phyloP scores from a whole-genome alignment of 2,329 filamentous ascomycete species.

The Pestalotiopsis fici region DNA sequence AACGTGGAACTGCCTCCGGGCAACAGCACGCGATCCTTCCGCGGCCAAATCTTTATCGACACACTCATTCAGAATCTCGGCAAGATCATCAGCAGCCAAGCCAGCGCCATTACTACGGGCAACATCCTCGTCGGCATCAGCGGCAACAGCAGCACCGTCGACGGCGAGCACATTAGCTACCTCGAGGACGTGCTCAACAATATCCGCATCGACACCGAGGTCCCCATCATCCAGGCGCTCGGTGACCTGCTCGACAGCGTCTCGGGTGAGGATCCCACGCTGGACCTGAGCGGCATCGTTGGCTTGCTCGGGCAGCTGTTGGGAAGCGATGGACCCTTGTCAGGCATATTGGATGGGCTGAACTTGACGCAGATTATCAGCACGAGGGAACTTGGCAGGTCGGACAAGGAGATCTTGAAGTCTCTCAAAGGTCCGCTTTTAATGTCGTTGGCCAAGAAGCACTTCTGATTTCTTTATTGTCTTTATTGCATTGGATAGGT shows the following conservation, averaged over 20 bases:
- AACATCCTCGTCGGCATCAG: slow-evolving; percentile 23
- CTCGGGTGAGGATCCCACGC: slow-evolving; percentile 3
- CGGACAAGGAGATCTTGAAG: not conserved
- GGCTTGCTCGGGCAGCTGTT: not conserved
- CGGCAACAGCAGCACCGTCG: slow-evolving; percentile 25
- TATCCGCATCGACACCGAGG: slow-evolving; percentile 16
- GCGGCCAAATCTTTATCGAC: slow-evolving; percentile 22
- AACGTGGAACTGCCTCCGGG: slow-evolving; percentile 27
- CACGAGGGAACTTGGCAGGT: not conserved
- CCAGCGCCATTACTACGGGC: slow-evolving; percentile 20
- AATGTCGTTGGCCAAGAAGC: not conserved
- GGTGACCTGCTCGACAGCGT: slow-evolving; percentile 14
- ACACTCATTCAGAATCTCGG: slow-evolving; percentile 21
- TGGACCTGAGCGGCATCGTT: slow-evolving; percentile 1
- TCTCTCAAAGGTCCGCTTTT: not conserved
- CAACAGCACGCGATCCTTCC: slow-evolving; percentile 26
- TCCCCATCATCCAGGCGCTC: slow-evolving; percentile 22
- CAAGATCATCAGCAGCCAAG: slow-evolving; percentile 20
- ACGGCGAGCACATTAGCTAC: slow-evolving; percentile 27
- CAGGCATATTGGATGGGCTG: not conserved
- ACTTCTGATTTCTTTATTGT: not conserved
- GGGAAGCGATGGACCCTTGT: not conserved
- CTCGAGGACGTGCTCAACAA: slow-evolving; percentile 26
- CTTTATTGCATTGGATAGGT: too few relatives aligned
- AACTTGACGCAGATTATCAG: not conserved